phyloP scores from a whole-genome alignment of 805 yeast species.

The Wickerhamiella brachini region DNA sequence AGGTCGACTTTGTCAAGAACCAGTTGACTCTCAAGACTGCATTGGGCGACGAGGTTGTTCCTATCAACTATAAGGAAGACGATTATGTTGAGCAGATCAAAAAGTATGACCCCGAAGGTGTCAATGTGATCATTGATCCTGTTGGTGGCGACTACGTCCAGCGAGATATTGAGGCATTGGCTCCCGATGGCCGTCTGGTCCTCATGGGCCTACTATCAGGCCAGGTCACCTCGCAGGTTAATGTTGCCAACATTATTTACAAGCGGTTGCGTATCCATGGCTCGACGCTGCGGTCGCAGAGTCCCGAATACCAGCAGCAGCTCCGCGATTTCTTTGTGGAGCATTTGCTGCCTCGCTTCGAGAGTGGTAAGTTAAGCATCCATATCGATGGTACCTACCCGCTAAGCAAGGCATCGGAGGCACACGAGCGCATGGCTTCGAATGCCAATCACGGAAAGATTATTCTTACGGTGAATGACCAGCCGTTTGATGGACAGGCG shows the following conservation, averaged over 20 bases:
- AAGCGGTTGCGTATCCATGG: conserved; percentile 21
- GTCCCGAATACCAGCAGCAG: conserved; percentile 15
- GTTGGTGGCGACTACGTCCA: conserved; percentile 19
- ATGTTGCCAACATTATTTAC: conserved; percentile 9
- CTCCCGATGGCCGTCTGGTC: conserved; percentile 21
- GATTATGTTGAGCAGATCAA: conserved; percentile 16
- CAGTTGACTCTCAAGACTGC: conserved; percentile 14
- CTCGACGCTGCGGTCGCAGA: conserved; percentile 21
- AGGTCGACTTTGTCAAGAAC: conserved; percentile 14
- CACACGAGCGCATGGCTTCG: conserved; percentile 21
- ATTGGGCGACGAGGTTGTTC: conserved; percentile 17
- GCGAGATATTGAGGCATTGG: conserved; percentile 15
- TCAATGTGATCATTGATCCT: conserved; percentile 23
- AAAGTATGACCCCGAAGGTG: conserved; percentile 18
- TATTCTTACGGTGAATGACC: conserved; percentile 7
- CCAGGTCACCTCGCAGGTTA: background rate
- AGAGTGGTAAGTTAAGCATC: conserved; percentile 15
- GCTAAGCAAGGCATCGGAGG: conserved; percentile 16
- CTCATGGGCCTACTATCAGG: conserved; percentile 20
- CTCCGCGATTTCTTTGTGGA: conserved; percentile 18
- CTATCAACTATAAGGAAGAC: conserved; percentile 19
- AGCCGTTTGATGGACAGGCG: background rate
- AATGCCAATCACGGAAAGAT: conserved; percentile 22
- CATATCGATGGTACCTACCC: conserved; percentile 16
- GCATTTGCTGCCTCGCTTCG: conserved; percentile 18